phyloP scores from a whole-genome alignment of 495 filamentous ascomycete species.

The Sordaria brevicollis region DNA sequence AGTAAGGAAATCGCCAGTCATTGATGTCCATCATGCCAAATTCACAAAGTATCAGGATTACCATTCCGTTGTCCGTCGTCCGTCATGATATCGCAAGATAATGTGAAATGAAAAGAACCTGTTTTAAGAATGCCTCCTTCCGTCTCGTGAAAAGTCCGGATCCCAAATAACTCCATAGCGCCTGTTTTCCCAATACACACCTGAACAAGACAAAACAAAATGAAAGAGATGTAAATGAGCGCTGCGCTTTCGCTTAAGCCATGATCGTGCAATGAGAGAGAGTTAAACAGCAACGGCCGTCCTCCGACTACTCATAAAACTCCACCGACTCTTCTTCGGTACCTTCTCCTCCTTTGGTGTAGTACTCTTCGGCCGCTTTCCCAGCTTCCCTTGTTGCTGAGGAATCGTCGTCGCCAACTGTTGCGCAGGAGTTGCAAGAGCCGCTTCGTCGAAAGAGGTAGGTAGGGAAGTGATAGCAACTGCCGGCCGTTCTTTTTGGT shows the following conservation, averaged over 20 bases:
- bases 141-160: neutral
- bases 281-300: constrained; percentile 12
- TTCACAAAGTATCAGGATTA: no score
- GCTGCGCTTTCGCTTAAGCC: neutral
- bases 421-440: constrained; percentile 6
- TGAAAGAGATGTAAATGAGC: neutral
- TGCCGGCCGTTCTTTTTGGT: constrained; percentile 3
- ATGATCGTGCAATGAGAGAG: neutral
- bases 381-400: constrained; percentile 5
- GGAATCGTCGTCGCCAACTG: neutral
- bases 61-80: neutral
- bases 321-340: constrained; percentile 18
- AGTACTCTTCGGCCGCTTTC: constrained; percentile 16
- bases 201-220: neutral
- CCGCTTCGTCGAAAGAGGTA: constrained; percentile 10
- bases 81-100: no score
- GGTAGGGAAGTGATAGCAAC: constrained; percentile 3
- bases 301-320: constrained; percentile 11
- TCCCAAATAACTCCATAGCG: neutral
- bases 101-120: neutral
- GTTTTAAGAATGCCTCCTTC: neutral
- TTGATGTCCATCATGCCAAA: neutral
- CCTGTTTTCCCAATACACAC: neutral
- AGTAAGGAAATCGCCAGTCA: neutral
- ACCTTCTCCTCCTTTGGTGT: constrained; percentile 4